phyloP scores from a whole-genome alignment of 352 stramenopile species.

The Globisporangium irregulare region DNA sequence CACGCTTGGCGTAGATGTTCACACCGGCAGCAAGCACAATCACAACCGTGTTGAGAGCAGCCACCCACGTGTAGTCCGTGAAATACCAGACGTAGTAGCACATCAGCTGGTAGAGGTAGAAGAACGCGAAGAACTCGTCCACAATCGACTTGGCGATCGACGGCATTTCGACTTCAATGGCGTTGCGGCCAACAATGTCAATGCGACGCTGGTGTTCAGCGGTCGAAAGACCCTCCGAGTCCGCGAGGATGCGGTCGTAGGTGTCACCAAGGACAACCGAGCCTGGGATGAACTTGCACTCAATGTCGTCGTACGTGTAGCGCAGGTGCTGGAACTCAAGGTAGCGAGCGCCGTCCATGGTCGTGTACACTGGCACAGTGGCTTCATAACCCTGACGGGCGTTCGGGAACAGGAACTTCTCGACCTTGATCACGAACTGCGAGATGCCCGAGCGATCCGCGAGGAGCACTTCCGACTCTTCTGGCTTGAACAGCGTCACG shows the following conservation, averaged over 20 bases:
- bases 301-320: constrained; percentile 51
- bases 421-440: constrained; percentile 45
- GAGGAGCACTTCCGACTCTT: constrained; percentile 55
- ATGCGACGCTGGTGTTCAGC: constrained; percentile 35
- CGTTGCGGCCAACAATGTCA: constrained; percentile 55
- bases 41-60: constrained; percentile 54
- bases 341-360: constrained; percentile 35
- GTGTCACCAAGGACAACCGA: constrained; percentile 44
- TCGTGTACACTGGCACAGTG: constrained; percentile 42
- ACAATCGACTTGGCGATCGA: constrained; percentile 45
- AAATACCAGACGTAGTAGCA: constrained; percentile 84
- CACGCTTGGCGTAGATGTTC: constrained; percentile 71
- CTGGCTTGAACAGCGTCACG: constrained; percentile 60
- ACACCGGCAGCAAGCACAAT: constrained; percentile 48
- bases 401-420: constrained; percentile 44
- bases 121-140: constrained; percentile 67
- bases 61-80: constrained; percentile 61
- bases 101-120: constrained; percentile 87
- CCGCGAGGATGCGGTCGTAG: constrained; percentile 43
- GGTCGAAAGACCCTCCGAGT: constrained; percentile 43
- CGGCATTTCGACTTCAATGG: constrained; percentile 64
- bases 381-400: constrained; percentile 42
- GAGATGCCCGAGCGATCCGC: constrained; percentile 56
- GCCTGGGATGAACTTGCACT: constrained; percentile 46
- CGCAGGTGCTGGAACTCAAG: constrained; percentile 65